Evolutionary conservation across 495 filamentous ascomycete species (phyloP), one percentile per base, ranked within the genome.

Genomic region (Annulohypoxylon maeteangense): DNA sequence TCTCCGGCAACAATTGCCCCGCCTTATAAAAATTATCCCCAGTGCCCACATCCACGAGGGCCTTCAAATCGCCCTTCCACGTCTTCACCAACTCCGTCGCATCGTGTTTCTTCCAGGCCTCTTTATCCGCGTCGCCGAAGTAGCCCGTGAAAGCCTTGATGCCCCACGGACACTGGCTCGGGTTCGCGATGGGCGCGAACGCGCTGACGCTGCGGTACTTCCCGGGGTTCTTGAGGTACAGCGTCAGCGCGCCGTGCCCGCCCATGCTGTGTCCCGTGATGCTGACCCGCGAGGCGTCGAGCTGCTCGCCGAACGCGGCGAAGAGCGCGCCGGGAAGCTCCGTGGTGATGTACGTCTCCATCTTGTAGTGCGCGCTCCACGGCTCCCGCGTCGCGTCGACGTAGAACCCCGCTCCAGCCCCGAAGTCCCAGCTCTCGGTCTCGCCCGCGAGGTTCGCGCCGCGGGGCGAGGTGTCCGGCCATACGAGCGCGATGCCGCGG

Each of bases 211-310:
- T 91, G 78, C 90, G 89, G 83, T 97, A 99, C 82, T 88, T 90
- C 14, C 91, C 93, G 1, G 95, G 93, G 78, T 97, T 91, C 79
- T 91, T 94, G 20, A 99, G 86, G 82, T 91, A 98, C 72, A 98
- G 80, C 55, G 93, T 97, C 69, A 99, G 82, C 51, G 95, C 95
- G 22, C 95, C 95, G 80, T 98, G 95, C 0, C 95, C 95, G 72
- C 95, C 95, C 95, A 99, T 99, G 74, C 88, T 91, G 79, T 98
- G 95, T 2, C 95, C 95, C 36, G 90, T 93, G 71, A 99, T 95
- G 75, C 89, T 89, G 36, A 97, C 88, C 0, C 89, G 81, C 14
- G 72, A 80, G 0, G 75, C 55, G 77, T 97, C 94, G 1, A 99
- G 79, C 74, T 88, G 80, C 12, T 84, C 79, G 71, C 92, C 92